Evolutionary conservation across 129 eudicot genomes (phyloP).

Genomic region (Pittosporum tobira): DNA sequence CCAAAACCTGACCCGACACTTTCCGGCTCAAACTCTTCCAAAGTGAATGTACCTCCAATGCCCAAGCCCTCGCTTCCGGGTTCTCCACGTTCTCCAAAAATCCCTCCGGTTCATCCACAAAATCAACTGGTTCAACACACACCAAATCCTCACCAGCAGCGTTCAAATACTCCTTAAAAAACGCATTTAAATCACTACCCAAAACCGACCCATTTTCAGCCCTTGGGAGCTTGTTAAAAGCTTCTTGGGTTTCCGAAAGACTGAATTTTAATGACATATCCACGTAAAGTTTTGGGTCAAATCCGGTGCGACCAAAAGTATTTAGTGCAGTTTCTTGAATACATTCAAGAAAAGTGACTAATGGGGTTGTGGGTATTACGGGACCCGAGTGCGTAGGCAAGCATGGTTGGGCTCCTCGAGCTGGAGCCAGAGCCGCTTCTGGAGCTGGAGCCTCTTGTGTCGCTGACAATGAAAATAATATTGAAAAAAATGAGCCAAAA

Average conservation of each 20-base stretch:
- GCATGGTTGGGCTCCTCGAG: constrained; percentile 14
- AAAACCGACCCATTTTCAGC: constrained; percentile 42
- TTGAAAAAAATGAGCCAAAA: not conserved
- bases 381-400: constrained; percentile 38
- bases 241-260: constrained; percentile 36
- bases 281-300: constrained; percentile 72
- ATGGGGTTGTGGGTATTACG: constrained; percentile 59
- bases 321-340: constrained; percentile 63
- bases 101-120: constrained; percentile 53
- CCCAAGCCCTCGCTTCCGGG: constrained; percentile 60
- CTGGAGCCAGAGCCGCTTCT: no score
- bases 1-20: constrained; percentile 48
- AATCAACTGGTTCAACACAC: constrained; percentile 56
- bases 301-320: constrained; percentile 48
- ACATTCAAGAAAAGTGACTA: constrained; percentile 47
- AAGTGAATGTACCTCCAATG: constrained; percentile 67
- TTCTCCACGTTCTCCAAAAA: constrained; percentile 63
- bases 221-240: constrained; percentile 39
- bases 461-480: not conserved
- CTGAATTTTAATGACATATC: constrained; percentile 59
- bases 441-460: not conserved
- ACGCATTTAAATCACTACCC: constrained; percentile 29
- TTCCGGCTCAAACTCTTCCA: constrained; percentile 87
- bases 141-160: constrained; percentile 59
- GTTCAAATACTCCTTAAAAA: constrained; percentile 35